phyloP scores from a whole-genome alignment of 345 rosid species.

The Jatropha curcas region DNA sequence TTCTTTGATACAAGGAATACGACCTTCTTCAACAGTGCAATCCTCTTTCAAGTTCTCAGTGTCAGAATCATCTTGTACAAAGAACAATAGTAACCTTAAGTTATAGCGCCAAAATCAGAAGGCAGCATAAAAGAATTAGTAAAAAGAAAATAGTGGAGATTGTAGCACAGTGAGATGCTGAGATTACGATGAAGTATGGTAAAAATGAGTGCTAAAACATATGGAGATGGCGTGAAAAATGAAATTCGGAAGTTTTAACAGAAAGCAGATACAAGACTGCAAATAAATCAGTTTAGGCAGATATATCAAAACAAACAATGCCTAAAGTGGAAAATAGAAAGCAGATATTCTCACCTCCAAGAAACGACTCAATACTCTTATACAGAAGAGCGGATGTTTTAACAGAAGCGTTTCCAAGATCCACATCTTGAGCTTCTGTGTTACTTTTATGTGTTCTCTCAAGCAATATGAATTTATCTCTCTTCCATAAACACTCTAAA shows the following conservation, averaged over 20 bases:
- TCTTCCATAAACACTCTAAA: slow-evolving; percentile 63
- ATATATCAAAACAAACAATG: neutral
- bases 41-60: slow-evolving; percentile 20
- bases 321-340: neutral
- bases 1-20: slow-evolving; percentile 2
- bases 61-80: slow-evolving; percentile 27
- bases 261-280: neutral
- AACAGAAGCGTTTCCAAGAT: slow-evolving; percentile 27
- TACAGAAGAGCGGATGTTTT: slow-evolving; percentile 45
- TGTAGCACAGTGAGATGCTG: neutral
- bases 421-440: slow-evolving; percentile 28
- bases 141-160: neutral
- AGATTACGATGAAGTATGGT: neutral
- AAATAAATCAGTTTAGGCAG: neutral
- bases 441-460: slow-evolving; percentile 48
- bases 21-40: slow-evolving; percentile 23
- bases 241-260: neutral
- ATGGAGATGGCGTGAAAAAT: neutral
- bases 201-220: neutral
- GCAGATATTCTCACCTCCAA: slow-evolving; percentile 51
- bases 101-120: neutral
- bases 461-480: slow-evolving; percentile 58
- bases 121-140: neutral
- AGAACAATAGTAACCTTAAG: neutral
- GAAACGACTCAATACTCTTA: slow-evolving; percentile 45